These are phyloP conservation scores for Cryptosporidium sp. DNA, from an alignment of 169 alveolate species.

Conservation along the genomic window DNA sequence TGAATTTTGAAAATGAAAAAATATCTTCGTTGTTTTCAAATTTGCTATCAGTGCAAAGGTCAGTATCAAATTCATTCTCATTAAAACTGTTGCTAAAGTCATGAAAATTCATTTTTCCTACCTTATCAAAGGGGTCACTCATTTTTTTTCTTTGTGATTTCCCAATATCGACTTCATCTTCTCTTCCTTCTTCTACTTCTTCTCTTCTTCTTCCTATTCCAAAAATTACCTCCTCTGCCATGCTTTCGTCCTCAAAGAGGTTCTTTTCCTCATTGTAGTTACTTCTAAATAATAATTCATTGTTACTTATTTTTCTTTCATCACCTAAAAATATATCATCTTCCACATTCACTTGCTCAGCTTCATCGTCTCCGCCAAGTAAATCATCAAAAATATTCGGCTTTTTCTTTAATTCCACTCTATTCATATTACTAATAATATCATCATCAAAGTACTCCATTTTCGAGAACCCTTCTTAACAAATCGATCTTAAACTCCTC, in stretches of 20 bases:
- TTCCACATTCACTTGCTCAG: background rate
- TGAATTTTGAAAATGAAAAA: background rate
- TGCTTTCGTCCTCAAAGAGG: background rate
- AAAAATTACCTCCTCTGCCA: background rate
- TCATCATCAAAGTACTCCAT: slow-evolving; percentile 36
- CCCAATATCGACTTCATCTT: background rate
- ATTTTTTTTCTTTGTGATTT: background rate
- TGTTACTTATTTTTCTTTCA: background rate
- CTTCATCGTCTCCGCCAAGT: slow-evolving; percentile 9
- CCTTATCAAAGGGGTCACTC: background rate
- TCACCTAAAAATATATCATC: background rate
- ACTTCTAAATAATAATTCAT: background rate
- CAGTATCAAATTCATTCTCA: background rate
- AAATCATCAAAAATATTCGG: slow-evolving; percentile 40
- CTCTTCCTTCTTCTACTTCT: background rate
- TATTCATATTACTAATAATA: background rate
- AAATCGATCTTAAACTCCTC: background rate
- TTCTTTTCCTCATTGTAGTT: background rate
- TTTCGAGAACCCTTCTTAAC: background rate
- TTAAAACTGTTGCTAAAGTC: background rate
- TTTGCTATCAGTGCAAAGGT: background rate
- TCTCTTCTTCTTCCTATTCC: background rate
- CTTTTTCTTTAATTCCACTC: background rate
- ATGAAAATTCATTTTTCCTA: background rate
- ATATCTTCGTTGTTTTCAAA: background rate